Conservation (phyloP, 345 rosid genomes). For the Camelina laxa region DNA sequence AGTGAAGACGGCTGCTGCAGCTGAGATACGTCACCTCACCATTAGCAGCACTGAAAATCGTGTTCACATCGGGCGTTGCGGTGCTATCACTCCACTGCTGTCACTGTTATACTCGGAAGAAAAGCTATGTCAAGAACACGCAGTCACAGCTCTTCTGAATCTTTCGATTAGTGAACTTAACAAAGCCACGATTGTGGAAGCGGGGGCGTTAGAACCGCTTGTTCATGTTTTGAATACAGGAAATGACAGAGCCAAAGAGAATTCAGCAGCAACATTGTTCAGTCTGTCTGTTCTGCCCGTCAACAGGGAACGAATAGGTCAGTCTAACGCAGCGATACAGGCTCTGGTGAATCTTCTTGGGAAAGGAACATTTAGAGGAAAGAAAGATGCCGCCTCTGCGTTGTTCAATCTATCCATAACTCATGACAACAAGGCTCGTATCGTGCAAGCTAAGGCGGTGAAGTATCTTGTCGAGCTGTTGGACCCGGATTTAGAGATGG, state of each 20-base stretch:
- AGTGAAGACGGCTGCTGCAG: conserved; percentile 70
- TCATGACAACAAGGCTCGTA: conserved; percentile 93
- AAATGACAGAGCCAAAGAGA: conserved; percentile 82
- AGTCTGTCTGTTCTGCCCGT: conserved; percentile 81
- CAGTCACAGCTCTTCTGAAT: conserved; percentile 86
- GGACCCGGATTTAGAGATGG: conserved; percentile 77
- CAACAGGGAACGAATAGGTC: conserved; percentile 79
- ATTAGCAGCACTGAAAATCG: conserved; percentile 76
- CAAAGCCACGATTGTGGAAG: conserved; percentile 73
- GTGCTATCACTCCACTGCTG: conserved; percentile 72
- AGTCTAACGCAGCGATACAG: conserved; percentile 73
- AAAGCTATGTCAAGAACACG: conserved; percentile 80
- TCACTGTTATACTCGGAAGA: conserved; percentile 70
- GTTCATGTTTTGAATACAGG: conserved; percentile 78
- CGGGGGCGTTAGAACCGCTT: conserved; percentile 78
- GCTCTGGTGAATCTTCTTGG: conserved; percentile 80
- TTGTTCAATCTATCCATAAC: conserved; percentile 88
- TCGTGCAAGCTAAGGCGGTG: conserved; percentile 93
- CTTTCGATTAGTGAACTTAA: conserved; percentile 81
- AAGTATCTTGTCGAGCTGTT: conserved; percentile 77
- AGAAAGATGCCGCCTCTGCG: conserved; percentile 93
- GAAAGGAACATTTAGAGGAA: conserved; percentile 83
- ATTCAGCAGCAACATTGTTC: conserved; percentile 85
- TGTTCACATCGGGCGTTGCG: conserved; percentile 60
- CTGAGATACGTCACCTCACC: conserved; percentile 80